Base-by-base conservation (phyloP, 164 flowering plant genomes). In the Vitis labrusca region DNA sequence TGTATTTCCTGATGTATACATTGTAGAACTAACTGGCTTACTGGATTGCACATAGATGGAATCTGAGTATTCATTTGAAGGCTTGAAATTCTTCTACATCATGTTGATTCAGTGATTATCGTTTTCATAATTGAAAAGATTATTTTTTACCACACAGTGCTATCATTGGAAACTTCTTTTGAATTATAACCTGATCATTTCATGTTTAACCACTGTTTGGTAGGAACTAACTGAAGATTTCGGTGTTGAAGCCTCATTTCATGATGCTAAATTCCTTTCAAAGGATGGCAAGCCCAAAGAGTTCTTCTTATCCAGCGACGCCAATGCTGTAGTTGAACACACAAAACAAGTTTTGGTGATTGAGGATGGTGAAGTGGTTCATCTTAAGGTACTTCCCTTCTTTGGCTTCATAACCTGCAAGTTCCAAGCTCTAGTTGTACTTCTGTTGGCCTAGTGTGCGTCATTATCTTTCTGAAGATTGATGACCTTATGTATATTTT, bases 351-450 rank as follows among this genome's bases (percentile, higher is more conserved):
- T 90, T 64, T 79, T 96, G 88, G 83, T 90, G 78, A 90, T 96
- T 66, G 99, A 96, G 78, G 99, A 96, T 79, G 91, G 89, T 69
- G 99, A 96, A 85, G 92, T 96, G 61, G 97, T 93, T 78, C 97
- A 96, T 77, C 77, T 96, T 5, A 93, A 89, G 99, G 99, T 90
- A 80, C 58, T 68, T 27, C n/a, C n/a, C 58, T 68, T 27, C n/a
- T 13, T 74, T 64, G 9, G 66, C 30, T 67, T 7, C 23, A 17
- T 61, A 32, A 8, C 51, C 50, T 23, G 27, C 27, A 23, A 23
- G 27, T 23, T 23, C 27, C 27, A 23, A 23, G 44, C 7, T 37
- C 44, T 37, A 37, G 44, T 37, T 37, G 44, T 37, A 37, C 44
- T 37, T 37, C 44, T 37, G 44, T 37, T 37, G 44, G 44, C 44